These are phyloP conservation scores for Penicillium herquei DNA, from an alignment of 495 filamentous ascomycete species.

Conservation along the genomic window DNA sequence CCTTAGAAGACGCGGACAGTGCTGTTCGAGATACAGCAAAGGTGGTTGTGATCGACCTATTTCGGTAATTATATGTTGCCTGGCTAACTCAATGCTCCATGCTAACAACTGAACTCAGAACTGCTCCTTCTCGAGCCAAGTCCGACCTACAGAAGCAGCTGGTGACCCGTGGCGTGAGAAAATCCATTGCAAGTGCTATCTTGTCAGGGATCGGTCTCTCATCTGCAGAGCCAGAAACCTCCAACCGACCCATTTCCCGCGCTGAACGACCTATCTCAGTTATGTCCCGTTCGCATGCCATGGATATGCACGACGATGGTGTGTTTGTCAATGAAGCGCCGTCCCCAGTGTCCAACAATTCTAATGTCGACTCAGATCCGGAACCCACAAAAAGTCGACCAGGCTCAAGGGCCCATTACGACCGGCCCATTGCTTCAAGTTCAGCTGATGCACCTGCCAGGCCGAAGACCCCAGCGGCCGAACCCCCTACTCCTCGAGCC, in stretches of 20 bases:
- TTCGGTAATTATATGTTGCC: conserved; percentile 54
- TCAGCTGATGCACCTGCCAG: conserved; percentile 15
- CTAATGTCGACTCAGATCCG: conserved; percentile 10
- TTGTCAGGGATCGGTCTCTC: conserved; percentile 64
- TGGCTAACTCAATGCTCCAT: not conserved
- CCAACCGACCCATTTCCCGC: conserved; percentile 34
- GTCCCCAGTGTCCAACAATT: not conserved
- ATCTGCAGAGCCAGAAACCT: conserved; percentile 24
- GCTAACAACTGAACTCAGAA: conserved; percentile 41
- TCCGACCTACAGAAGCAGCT: conserved; percentile 83
- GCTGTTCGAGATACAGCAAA: conserved; percentile 83
- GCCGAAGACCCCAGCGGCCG: conserved; percentile 19
- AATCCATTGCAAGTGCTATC: conserved; percentile 78
- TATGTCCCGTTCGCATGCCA: conserved; percentile 27
- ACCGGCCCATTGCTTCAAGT: conserved; percentile 18
- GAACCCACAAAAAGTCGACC: conserved; percentile 18
- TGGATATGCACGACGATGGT: conserved; percentile 27
- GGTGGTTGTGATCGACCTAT: conserved; percentile 76
- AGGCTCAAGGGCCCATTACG: conserved; percentile 22
- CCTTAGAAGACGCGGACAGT: conserved; percentile 86
- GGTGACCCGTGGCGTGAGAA: conserved; percentile 73
- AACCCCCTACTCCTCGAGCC: conserved; percentile 8
- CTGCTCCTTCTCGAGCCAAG: conserved; percentile 79
- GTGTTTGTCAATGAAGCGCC: conserved; percentile 3
- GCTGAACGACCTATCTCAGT: conserved; percentile 25